These are phyloP conservation scores for Globisporangium carolinianum DNA, from an alignment of 352 stramenopile species.

Conservation along the genomic window DNA sequence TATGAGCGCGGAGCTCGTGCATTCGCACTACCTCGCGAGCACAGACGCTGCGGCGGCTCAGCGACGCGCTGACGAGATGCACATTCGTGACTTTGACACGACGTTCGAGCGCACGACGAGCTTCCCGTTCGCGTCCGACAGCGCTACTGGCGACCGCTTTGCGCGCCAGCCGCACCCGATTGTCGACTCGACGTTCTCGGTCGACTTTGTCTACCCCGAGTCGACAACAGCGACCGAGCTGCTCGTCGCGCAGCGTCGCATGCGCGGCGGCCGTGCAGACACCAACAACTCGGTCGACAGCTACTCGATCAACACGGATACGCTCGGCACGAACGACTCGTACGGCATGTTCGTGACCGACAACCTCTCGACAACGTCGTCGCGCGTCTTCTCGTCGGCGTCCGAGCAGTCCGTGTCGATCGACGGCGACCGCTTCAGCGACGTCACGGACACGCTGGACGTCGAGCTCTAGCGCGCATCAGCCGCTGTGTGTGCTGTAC, in stretches of 20 bases:
- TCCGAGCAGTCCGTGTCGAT: constrained; percentile 3
- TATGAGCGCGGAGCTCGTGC: neutral
- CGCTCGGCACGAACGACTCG: constrained; percentile 13
- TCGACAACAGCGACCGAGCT: neutral
- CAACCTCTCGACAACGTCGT: constrained; percentile 4
- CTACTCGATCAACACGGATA: neutral
- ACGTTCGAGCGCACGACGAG: constrained; percentile 20
- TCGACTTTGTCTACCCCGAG: constrained; percentile 32
- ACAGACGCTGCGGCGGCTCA: neutral
- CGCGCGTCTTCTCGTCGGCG: constrained; percentile 8
- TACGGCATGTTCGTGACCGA: constrained; percentile 9
- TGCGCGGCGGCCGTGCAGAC: neutral
- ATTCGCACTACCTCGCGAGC: constrained; percentile 8
- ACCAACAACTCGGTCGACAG: neutral
- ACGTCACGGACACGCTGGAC: constrained; percentile 1
- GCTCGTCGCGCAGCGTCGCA: constrained; percentile 1
- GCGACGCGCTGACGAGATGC: constrained; percentile 10
- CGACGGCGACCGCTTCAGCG: constrained; percentile 1
- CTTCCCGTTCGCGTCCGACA: constrained; percentile 7
- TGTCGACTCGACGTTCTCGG: constrained; percentile 20
- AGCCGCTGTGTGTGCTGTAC: neutral
- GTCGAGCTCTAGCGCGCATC: constrained; percentile 4
- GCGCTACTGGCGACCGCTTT: neutral
- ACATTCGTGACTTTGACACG: constrained; percentile 22
- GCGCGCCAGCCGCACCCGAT: constrained; percentile 6